Base-by-base conservation (phyloP, 495 filamentous ascomycete species). In the Talaromyces stipitatus region DNA sequence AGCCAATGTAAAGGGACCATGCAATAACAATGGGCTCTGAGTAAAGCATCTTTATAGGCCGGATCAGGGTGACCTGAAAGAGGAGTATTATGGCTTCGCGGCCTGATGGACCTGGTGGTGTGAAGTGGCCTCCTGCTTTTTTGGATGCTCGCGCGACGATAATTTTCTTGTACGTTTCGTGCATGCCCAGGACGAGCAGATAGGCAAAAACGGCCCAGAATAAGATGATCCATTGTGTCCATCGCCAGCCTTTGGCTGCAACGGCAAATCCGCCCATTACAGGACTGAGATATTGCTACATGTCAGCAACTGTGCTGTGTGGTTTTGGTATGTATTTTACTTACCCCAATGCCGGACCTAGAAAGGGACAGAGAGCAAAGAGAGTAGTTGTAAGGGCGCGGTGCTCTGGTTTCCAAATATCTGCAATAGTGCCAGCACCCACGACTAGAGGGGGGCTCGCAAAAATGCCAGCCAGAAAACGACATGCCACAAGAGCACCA, bases 11-110 rank as follows among this genome's bases (percentile, higher is more conserved):
- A 10, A 89, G 64, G 24, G 73, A 82, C 30, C 84, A 71, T 24
- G 82, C 78, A 23, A 71, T 64, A 36, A 88, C 85, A 55, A 88
- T 86, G 4, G 86, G 84, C 61, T 89, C 86, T 0, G 72, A 79
- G 12, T 83, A 30, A 30, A 89, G 70, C 86, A 89, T 89, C 45
- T 77, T 66, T 0, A 86, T 29, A 0, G 86, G 86, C 3, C 84
- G 77, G n/a, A 83, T 24, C 4, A 88, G 66, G 4, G 81, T 80
- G 23, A 82, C 73, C 5, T 11, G 10, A 0, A 80, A 80, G 50
- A 82, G 60, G 28, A 86, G 74, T 24, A 78, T 61, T 33, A 73
- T 78, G 9, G 82, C 20, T 14, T 72, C 70, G 2, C 64, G 65
- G 24, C 58, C 23, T 0, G 65, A 64, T 16, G 74, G 67, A 7